phyloP scores from a whole-genome alignment of 257 asterid species.

The Solanum rostratum region DNA sequence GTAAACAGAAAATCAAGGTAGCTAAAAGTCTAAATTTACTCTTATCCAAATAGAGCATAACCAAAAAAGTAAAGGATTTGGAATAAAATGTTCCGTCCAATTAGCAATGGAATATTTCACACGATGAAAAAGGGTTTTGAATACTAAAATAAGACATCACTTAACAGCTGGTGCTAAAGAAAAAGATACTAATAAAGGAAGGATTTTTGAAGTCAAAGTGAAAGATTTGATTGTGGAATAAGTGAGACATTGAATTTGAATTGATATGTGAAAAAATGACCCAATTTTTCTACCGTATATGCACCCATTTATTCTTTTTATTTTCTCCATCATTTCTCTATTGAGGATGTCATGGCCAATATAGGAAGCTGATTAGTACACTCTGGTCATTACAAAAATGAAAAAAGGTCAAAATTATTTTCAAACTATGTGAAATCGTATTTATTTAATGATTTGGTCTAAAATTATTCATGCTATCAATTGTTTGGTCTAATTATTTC shows the following conservation, averaged over 20 bases:
- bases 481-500: too few relatives aligned
- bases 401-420: too few relatives aligned
- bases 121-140: not conserved
- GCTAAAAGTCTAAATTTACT: not conserved
- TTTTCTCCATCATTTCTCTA: not conserved
- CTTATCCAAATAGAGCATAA: not conserved
- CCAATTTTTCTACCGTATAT: not conserved
- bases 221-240: not conserved
- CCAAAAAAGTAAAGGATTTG: not conserved
- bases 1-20: not conserved
- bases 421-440: too few relatives aligned
- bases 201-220: not conserved
- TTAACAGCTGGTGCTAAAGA: not conserved
- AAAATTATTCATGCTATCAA: too few relatives aligned
- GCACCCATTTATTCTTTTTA: not conserved
- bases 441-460: not conserved
- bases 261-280: not conserved
- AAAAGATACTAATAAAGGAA: not conserved
- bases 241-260: not conserved
- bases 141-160: not conserved
- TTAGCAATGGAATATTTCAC: not conserved
- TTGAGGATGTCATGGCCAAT: not conserved
- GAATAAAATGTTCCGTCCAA: not conserved
- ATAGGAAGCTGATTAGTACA: not conserved
- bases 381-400: not conserved